Conservation (phyloP, 2,329 filamentous ascomycete genomes). For the Colletotrichum sp. region DNA sequence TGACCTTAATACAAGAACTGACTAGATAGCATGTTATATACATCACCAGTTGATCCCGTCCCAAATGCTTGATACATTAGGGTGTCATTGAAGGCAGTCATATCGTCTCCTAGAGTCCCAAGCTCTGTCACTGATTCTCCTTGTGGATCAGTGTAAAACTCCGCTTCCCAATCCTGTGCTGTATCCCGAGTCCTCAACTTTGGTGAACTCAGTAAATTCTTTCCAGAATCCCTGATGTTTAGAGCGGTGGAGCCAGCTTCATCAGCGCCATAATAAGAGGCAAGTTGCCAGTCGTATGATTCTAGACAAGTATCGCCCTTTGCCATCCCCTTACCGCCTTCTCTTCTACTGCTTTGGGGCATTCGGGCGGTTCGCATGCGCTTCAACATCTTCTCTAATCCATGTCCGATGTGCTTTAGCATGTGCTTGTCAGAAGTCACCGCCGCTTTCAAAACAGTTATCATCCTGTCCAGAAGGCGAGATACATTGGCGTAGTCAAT, state of each 20-base stretch:
- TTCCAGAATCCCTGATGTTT: fast-evolving
- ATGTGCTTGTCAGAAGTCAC: conserved; percentile 39
- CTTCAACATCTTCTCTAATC: conserved; percentile 38
- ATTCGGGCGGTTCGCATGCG: not conserved
- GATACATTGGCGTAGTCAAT: conserved; percentile 35
- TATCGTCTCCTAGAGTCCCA: too few species aligned
- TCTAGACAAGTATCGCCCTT: not conserved
- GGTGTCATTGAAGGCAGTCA: conserved; percentile 30
- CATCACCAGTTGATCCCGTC: conserved; percentile 25
- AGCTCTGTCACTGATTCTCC: too few species aligned
- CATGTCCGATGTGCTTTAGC: conserved; percentile 39
- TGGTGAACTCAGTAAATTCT: too few species aligned
- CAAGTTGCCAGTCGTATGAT: not conserved
- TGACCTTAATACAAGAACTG: not conserved
- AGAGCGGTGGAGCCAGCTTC: fast-evolving
- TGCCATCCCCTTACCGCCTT: fast-evolving
- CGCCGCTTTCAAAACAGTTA: conserved; percentile 31
- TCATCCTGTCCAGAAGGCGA: conserved; percentile 34
- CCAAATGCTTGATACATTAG: conserved; percentile 33
- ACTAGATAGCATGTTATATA: conserved; percentile 24
- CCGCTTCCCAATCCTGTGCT: too few species aligned
- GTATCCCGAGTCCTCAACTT: too few species aligned
- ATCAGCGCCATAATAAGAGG: fast-evolving
- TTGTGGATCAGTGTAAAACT: too few species aligned
- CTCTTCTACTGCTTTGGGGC: fast-evolving